Base-by-base conservation (phyloP, 177 flowering plant genomes). In the Vitis hybrid region DNA sequence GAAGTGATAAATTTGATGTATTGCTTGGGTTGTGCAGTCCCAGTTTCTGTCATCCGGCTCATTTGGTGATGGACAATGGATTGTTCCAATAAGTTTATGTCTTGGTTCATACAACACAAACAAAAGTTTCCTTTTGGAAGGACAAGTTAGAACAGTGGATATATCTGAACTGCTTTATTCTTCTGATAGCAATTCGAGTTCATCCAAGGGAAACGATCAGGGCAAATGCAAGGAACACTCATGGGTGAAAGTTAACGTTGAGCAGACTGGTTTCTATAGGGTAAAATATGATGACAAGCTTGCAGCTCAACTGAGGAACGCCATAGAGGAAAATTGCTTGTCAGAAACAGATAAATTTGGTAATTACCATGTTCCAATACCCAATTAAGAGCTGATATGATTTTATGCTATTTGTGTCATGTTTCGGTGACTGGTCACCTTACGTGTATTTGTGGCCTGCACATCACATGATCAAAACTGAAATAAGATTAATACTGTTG, bases 231-330 rank as follows among this genome's bases (percentile, higher is more conserved):
- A 65, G 59, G 67, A 70, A 31, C 51, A 55, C 55, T 59, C 55
- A 22, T 78, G 84, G 81, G 45, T 81, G 66, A 81, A 81, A 71
- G 56, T 78, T 51, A 81, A 81, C 55, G 67, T 70, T 52, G 77
- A 71, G 31, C 81, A 78, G 74, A 76, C 74, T 22, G 84, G 79
- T 19, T 81, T 81, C 51, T 81, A 78, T 63, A 75, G 84, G 64
- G 84, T 73, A n/a, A 81, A 78, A 31, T 81, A 81, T 67, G 84
- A 81, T 10, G 79, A 73, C 65, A 52, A 70, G 51, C 76, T 81
- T 3, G 70, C 74, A 29, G 55, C 75, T 62, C 62, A 50, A 16
- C 66, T 81, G 60, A 65, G 64, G 65, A 73, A 68, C 14, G 84
- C 84, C 4, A 68, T 78, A 45, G 67, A 76, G 48, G 64, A 76